Conservation (phyloP, 495 filamentous ascomycete species). For the Baudoinia panamericana region DNA sequence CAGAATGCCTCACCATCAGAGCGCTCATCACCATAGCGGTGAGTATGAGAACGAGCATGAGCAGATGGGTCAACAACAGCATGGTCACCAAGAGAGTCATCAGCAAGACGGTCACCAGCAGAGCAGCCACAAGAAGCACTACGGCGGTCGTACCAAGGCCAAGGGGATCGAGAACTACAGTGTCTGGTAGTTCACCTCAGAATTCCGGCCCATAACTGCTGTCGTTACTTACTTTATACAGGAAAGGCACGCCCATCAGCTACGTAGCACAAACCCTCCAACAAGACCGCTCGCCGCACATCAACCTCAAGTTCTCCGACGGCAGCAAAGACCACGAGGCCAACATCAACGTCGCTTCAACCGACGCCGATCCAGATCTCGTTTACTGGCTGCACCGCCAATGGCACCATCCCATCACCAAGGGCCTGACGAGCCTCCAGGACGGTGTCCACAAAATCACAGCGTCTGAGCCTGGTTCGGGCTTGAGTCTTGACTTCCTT, state of each 20-base stretch:
- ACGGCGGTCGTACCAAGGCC: too few species aligned
- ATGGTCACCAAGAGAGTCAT: too few species aligned
- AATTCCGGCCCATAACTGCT: too few species aligned
- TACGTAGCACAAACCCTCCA: background rate
- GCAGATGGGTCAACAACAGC: too few species aligned
- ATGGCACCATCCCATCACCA: background rate
- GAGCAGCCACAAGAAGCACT: too few species aligned
- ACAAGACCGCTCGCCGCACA: background rate
- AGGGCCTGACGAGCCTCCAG: background rate
- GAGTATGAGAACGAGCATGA: too few species aligned
- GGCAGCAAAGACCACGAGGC: background rate
- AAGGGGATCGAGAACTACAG: too few species aligned
- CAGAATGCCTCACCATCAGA: too few species aligned
- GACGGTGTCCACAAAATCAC: background rate
- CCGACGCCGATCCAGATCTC: background rate
- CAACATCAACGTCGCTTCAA: background rate
- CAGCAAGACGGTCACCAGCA: too few species aligned
- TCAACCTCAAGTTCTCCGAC: background rate
- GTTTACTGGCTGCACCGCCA: background rate
- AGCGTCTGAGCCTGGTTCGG: background rate
- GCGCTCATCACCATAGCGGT: too few species aligned
- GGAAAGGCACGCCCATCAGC: background rate
- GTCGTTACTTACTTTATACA: too few species aligned
- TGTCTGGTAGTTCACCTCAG: too few species aligned
- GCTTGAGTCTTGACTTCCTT: background rate